These are phyloP conservation scores for Penicillium decumbens DNA, from an alignment of 2,329 filamentous ascomycete species.

Conservation along the genomic window DNA sequence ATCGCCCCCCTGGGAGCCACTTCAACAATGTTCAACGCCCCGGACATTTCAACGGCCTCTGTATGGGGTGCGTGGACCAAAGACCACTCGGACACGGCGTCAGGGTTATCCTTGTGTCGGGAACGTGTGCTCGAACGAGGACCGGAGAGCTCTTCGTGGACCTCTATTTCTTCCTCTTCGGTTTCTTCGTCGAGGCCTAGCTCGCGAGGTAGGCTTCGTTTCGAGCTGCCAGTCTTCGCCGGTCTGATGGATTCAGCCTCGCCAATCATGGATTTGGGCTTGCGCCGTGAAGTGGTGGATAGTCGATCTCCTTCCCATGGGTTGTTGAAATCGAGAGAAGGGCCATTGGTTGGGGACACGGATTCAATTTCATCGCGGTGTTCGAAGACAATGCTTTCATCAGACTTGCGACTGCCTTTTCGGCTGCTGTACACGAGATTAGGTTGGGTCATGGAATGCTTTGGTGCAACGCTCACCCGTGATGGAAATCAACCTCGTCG, in stretches of 20 bases:
- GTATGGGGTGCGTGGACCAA: slow-evolving; percentile 69
- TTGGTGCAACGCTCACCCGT: slow-evolving; percentile 40
- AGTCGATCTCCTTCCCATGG: slow-evolving; percentile 12
- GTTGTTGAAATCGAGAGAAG: slow-evolving; percentile 12
- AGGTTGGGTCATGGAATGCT: not conserved
- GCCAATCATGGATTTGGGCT: slow-evolving; percentile 1
- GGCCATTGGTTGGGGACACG: slow-evolving; percentile 37
- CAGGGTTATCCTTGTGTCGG: slow-evolving; percentile 52
- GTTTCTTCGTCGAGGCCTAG: slow-evolving; percentile 3
- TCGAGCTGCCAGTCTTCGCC: not conserved
- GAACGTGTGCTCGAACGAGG: slow-evolving; percentile 1
- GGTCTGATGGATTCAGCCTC: slow-evolving; percentile 2
- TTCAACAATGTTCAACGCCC: slow-evolving; percentile 20
- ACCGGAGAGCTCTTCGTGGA: slow-evolving; percentile 7
- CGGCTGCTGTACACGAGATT: not conserved
- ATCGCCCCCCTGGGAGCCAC: slow-evolving; percentile 31
- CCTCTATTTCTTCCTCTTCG: slow-evolving; percentile 16
- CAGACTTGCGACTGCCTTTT: slow-evolving; percentile 24
- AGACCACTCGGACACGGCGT: slow-evolving; percentile 70
- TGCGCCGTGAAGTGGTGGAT: not conserved
- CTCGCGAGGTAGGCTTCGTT: slow-evolving; percentile 2
- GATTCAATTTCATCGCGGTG: slow-evolving; percentile 38
- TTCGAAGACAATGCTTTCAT: slow-evolving; percentile 32
- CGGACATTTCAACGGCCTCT: slow-evolving; percentile 19
- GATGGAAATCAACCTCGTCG: slow-evolving; percentile 54